phyloP scores from a whole-genome alignment of 805 yeast genomes.

The Saturnispora zaruensis region DNA sequence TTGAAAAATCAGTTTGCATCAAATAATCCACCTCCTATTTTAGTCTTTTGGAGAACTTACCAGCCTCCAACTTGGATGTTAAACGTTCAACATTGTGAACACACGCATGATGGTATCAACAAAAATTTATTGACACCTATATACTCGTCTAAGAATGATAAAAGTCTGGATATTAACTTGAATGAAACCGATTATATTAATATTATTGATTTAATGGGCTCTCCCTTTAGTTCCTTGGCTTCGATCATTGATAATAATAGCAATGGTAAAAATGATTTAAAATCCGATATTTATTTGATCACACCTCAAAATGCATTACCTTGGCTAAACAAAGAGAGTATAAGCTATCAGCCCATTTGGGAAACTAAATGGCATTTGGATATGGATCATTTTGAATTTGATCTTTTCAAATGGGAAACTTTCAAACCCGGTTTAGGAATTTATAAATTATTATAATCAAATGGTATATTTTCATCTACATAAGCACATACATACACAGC shows the following conservation, averaged over 20 bases:
- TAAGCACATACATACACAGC: background rate
- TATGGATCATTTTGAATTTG: constrained; percentile 62
- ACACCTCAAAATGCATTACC: constrained; percentile 25
- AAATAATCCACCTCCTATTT: constrained; percentile 24
- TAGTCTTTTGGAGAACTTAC: constrained; percentile 91
- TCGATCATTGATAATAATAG: constrained; percentile 1
- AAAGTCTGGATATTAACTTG: background rate
- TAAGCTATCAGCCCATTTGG: constrained; percentile 22
- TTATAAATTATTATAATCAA: constrained; percentile 28
- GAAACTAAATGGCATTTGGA: constrained; percentile 47
- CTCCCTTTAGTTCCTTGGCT: constrained; percentile 25
- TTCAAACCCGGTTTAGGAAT: constrained; percentile 57
- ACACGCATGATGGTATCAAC: constrained; percentile 4
- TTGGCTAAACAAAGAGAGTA: constrained; percentile 4
- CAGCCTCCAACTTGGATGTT: constrained; percentile 85
- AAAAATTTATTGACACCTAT: background rate
- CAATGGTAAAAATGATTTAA: background rate
- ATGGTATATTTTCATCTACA: background rate
- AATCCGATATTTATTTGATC: constrained; percentile 16
- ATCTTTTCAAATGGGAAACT: constrained; percentile 31
- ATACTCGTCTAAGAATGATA: background rate
- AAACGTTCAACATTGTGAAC: background rate
- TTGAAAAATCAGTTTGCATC: constrained; percentile 11
- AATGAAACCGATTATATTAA: background rate
- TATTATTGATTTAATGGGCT: constrained; percentile 41